phyloP scores from a whole-genome alignment of 805 yeast species.

The Nakazawaea ernobii region DNA sequence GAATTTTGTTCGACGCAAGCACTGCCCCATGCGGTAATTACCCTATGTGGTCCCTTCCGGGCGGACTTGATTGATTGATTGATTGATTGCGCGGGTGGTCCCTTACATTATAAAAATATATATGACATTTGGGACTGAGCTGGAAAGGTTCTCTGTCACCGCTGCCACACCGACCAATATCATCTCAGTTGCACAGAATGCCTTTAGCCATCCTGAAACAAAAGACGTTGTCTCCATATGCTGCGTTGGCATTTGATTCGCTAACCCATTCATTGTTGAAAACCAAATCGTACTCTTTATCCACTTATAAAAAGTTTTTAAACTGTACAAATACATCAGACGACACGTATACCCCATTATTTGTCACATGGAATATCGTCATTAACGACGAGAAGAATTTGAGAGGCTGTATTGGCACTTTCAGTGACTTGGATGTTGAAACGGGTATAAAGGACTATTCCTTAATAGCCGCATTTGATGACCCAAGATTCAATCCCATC shows the following conservation, averaged over 20 bases:
- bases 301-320: slow-evolving; percentile 8
- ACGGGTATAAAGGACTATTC: slow-evolving; percentile 61
- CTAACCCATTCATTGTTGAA: slow-evolving; percentile 24
- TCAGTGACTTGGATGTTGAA: slow-evolving; percentile 46
- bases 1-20: too few relatives aligned
- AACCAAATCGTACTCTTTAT: slow-evolving; percentile 9
- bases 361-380: slow-evolving; percentile 78
- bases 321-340: neutral
- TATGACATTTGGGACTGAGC: too few relatives aligned
- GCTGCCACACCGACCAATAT: too few relatives aligned
- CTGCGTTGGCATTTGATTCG: slow-evolving; percentile 35
- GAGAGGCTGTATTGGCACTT: slow-evolving; percentile 95
- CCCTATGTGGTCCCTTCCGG: too few relatives aligned
- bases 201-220: too few relatives aligned
- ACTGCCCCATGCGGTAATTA: too few relatives aligned
- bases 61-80: too few relatives aligned
- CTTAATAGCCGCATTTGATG: slow-evolving; percentile 67
- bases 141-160: too few relatives aligned
- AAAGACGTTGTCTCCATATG: slow-evolving; percentile 21
- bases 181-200: too few relatives aligned
- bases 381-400: slow-evolving; percentile 30
- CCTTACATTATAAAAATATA: too few relatives aligned
- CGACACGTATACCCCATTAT: slow-evolving; percentile 47
- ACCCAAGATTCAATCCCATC: slow-evolving; percentile 72
- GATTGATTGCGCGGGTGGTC: too few relatives aligned